Evolutionary conservation across 805 yeast species (phyloP), one percentile per base, ranked within the genome.

Genomic region (Kazachstania viticola): DNA sequence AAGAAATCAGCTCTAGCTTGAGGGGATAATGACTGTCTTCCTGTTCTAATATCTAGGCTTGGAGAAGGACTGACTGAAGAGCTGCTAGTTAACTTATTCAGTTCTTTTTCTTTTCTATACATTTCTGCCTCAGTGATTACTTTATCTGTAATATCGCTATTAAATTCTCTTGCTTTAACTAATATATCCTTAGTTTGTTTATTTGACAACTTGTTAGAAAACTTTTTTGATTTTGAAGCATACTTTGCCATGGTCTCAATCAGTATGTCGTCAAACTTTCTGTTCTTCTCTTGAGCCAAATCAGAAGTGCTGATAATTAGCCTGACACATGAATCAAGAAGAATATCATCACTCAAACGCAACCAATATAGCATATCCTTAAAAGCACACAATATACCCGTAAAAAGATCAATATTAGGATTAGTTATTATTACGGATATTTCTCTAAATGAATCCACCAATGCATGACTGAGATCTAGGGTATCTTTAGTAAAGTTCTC

Each of bases 401-500:
- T 51, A 35, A 79, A 67, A n/a, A 79, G 48, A 14, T 56, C 52
- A 4, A 43, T 44, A 21, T 44, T 41, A 5, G 55, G 54, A 0
- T 61, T 52, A 15, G 49, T 44, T 6, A 66, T 54, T 17, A 63
- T 42, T 23, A 54, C 56, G 7, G 55, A 53, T 25, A 74, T 49
- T n/a, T 68, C 61, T 36, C 75, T 62, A 46, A 71, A 79, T 2
- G 87, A 72, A 34, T 69, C 75, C n/a, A 87, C 51, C 21, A 87
- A 58, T 2, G 65, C 54, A 38, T 77, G 75, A 36, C 94, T 77
- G 21, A 82, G 62, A 43, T 87, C 95, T 31, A 88, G 63, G 0
- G 83, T 76, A 48, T 84, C 95, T 51, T 94, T 70, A 2, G 95
- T 81, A 44, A 84, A 87, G 35, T 85, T 94, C 27, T 77, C 69